These are phyloP conservation scores for Aspergillus fischeri DNA, from an alignment of 2,329 filamentous ascomycete genomes.

Conservation along the genomic window DNA sequence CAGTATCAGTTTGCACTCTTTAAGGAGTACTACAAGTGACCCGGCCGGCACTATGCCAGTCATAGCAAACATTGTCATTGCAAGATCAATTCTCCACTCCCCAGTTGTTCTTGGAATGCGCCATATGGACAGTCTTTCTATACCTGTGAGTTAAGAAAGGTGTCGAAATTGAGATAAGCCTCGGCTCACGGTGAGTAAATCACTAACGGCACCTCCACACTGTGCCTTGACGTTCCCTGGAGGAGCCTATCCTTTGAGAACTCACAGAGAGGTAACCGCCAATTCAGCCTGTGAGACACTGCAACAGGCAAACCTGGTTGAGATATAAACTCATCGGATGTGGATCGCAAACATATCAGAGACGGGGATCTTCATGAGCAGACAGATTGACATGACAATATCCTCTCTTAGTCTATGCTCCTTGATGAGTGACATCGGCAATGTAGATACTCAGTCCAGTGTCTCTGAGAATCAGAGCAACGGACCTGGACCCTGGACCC, in stretches of 20 bases:
- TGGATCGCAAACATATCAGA: slow-evolving; percentile 11
- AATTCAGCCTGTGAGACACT: neutral
- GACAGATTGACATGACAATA: neutral
- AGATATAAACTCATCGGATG: slow-evolving; percentile 10
- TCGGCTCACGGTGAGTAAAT: neutral
- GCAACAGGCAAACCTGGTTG: neutral
- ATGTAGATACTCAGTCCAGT: neutral
- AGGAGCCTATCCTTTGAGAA: neutral
- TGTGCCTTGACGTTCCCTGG: neutral
- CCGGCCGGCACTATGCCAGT: too few species aligned
- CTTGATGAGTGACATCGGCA: neutral
- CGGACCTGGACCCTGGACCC: neutral
- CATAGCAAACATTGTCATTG: neutral
- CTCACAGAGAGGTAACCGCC: neutral
- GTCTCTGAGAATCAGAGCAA: neutral
- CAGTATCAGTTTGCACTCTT: neutral
- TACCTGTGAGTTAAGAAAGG: neutral
- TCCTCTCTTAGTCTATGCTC: neutral
- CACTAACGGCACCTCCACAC: neutral
- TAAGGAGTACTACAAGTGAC: neutral
- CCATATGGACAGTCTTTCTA: neutral
- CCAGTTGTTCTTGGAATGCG: neutral
- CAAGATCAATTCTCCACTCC: neutral
- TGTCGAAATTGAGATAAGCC: neutral
- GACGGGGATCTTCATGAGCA: slow-evolving; percentile 6